Evolutionary conservation across 495 filamentous ascomycete species (phyloP), one percentile per base, ranked within the genome.

Genomic region (Lophium mytilinum): DNA sequence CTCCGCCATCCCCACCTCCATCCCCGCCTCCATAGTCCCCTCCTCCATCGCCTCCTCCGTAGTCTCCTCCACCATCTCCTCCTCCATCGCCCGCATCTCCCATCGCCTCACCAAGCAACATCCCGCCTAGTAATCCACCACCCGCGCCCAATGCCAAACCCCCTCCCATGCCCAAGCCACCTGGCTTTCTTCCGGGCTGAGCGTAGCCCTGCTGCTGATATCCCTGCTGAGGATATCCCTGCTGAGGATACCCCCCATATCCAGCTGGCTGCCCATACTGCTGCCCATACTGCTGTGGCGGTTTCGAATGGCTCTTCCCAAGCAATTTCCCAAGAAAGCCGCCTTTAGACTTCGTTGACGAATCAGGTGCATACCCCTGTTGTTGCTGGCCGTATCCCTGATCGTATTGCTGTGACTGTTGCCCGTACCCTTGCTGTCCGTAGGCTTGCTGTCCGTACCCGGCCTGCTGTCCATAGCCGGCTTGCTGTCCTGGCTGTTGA

Each of bases 141-240:
- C 88, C 89, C 9, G 88, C 65, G 68, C 89, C 89, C 57, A 92
- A 70, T 15, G 88, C 89, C 9, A 85, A 86, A 24, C 80, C 87
- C 45, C 87, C 87, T 1, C 75, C 80, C 42, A 74, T 74, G 18
- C 86, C 87, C 75, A 89, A 76, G 0, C 85, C 83, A 41, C 75
- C 68, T 40, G 45, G 45, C 21, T 64, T 63, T 39, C 65, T 55
- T 37, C 57, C 55, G 42, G 24, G 37, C 17, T 45, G 39, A 34
- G 55, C 45, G 15, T 62, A 58, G 19, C 58, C 54, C 35, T 53
- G 52, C 41, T 50, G 49, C 36, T 37, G 53, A 40, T 59, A 51
- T 7, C 60, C 59, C 33, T 65, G 63, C 33, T 43, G 53, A 7
- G 62, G 55, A 47, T 60, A 55, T 17, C 46, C 59, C 42, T 50